Evolutionary conservation across 1,284 basidiomycete genomes (phyloP).

Genomic region (Ustilago lituana): DNA sequence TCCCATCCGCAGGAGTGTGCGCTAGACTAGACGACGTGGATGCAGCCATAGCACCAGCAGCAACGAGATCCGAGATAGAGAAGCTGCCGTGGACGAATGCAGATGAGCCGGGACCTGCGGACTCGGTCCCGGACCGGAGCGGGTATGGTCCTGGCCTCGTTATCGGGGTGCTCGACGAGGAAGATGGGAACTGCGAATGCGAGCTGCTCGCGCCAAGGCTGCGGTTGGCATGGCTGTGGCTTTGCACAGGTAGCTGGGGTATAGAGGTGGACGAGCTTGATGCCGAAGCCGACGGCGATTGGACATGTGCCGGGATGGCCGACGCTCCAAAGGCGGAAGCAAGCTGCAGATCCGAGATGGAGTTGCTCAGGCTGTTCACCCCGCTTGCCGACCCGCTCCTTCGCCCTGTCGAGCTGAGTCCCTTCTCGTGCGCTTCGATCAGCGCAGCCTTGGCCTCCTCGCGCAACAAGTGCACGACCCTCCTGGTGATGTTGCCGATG

Average conservation of each 20-base stretch:
- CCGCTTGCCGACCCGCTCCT: slow-evolving; percentile 8
- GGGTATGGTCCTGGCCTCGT: slow-evolving; percentile 34
- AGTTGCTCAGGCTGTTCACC: slow-evolving; percentile 34
- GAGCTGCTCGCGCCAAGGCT: neutral
- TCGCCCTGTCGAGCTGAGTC: slow-evolving; percentile 1
- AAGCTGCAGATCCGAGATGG: slow-evolving; percentile 42
- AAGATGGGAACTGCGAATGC: slow-evolving; percentile 32
- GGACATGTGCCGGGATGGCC: slow-evolving; percentile 21
- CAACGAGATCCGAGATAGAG: slow-evolving; percentile 63
- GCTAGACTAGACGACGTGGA: slow-evolving; percentile 19
- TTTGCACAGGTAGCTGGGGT: slow-evolving; percentile 2
- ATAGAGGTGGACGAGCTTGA: slow-evolving; percentile 27
- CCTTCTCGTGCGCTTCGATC: slow-evolving; percentile 39
- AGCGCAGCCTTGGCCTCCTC: slow-evolving; percentile 74
- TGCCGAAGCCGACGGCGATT: slow-evolving; percentile 6
- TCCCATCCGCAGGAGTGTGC: slow-evolving; percentile 33
- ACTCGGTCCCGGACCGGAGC: slow-evolving; percentile 16
- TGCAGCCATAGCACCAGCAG: slow-evolving; percentile 48
- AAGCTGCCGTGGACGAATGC: slow-evolving; percentile 50
- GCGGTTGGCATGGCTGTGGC: neutral
- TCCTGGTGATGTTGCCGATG: slow-evolving; percentile 90
- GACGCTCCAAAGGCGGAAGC: slow-evolving; percentile 20
- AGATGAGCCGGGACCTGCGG: slow-evolving; percentile 12
- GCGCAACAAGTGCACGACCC: slow-evolving; percentile 87
- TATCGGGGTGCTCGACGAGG: slow-evolving; percentile 7